Percentiles rank a stretch among this genome's conserved stretches.
Evolutionary conservation across 1,284 basidiomycete species (phyloP).

Genomic region (Ustilago esculenta): DNA sequence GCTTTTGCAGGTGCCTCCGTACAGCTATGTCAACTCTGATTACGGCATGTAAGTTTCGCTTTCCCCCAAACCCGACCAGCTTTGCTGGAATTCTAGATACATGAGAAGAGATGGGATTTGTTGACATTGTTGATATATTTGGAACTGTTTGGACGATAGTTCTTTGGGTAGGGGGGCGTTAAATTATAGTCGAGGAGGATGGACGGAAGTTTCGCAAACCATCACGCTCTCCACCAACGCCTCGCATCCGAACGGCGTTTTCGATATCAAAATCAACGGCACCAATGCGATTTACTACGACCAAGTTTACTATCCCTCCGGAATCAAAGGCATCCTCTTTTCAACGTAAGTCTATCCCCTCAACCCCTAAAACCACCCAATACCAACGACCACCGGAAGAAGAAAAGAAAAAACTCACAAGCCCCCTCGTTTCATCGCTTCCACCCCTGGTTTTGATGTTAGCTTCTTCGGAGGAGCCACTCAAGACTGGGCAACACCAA

Average conservation of each 20-base stretch:
- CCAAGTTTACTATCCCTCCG: constrained; percentile 30
- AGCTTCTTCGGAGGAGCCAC: constrained; percentile 44
- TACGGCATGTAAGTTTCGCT: constrained; percentile 48
- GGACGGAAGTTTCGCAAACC: constrained; percentile 46
- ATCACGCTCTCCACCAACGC: constrained; percentile 15
- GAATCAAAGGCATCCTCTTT: constrained; percentile 39
- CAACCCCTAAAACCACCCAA: too few species aligned
- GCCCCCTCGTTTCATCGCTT: too few species aligned
- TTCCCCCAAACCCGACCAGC: too few species aligned
- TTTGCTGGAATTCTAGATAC: too few species aligned
- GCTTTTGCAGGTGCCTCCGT: constrained; percentile 26
- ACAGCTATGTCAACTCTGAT: constrained; percentile 35
- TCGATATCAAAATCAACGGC: constrained; percentile 34
- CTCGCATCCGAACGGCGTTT: constrained; percentile 14
- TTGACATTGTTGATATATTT: too few species aligned
- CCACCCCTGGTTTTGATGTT: too few species aligned
- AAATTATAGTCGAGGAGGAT: constrained; percentile 11
- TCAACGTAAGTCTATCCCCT: constrained; percentile 50
- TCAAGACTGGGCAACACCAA: constrained; percentile 33
- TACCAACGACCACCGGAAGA: too few species aligned
- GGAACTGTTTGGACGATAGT: too few species aligned
- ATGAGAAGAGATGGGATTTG: too few species aligned
- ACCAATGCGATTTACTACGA: constrained; percentile 20
- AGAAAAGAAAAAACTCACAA: too few species aligned
- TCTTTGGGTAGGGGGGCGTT: constrained; percentile 47